Evolutionary conservation across 2,329 filamentous ascomycete genomes (phyloP), one percentile per base, ranked within the genome.

Genomic region (Trichoderma cornu-damae): DNA sequence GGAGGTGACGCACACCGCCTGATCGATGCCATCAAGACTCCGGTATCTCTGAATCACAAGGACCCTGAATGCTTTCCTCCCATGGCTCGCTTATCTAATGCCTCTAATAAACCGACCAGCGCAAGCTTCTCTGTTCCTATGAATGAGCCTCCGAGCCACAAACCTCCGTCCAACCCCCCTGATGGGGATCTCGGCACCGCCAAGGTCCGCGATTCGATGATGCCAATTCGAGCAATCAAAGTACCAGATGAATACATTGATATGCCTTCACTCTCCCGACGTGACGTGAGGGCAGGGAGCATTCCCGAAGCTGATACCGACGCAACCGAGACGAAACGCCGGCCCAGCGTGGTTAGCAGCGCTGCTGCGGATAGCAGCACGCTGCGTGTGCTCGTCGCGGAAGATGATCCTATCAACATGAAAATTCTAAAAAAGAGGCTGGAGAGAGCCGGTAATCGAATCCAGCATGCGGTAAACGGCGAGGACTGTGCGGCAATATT

Each of bases 371-470:
- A 68, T 3, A 53, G 61, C 11, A 59, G 38, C 8, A 57, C 53
- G 35, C 75, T 90, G 62, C 78, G 80, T 16, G 83, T 95, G 2
- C 76, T 96, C 20, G 83, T 96, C 34, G 91, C 91, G 0, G 91
- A 96, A 67, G 91, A 96, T 63, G 90, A 96, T 64, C 89, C 90
- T 0, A 85, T 95, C 63, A 96, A 96, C 64, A 89, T 89, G 71
- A 87, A 85, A 59, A 89, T 96, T 40, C 75, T 96, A 38, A 83
- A 84, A 65, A 95, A 95, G 66, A 77, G 91, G 11, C 71, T 96
- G 3, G 87, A 94, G 67, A 91, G 88, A 65, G 72, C 84, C 1
- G 88, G 89, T 0, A 89, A 96, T 62, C 72, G 79, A 1, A 87
- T 94, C 0, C 75, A 80, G 34, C 78, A 92, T 62, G 89, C 89